Evolutionary conservation across 2,329 filamentous ascomycete genomes (phyloP).

Genomic region (Fusarium staphyleae): DNA sequence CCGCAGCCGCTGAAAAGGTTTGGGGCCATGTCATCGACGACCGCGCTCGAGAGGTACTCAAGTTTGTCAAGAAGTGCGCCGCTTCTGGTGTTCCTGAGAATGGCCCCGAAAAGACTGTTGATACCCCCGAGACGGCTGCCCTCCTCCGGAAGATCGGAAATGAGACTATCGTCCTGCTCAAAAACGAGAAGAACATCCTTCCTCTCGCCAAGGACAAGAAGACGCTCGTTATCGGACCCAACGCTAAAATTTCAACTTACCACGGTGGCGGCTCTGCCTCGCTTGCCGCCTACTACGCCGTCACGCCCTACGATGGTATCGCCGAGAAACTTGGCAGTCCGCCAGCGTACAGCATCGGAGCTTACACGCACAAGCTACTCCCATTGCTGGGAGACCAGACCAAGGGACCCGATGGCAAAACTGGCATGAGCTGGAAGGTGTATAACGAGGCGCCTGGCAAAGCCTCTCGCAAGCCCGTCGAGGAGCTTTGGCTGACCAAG

Average conservation of each 20-base stretch:
- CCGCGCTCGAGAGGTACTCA: slow-evolving; percentile 63
- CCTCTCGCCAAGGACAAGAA: slow-evolving; percentile 70
- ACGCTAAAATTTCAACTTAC: slow-evolving; percentile 63
- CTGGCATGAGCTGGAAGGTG: slow-evolving; percentile 67
- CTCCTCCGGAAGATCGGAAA: slow-evolving; percentile 71
- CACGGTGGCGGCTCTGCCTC: slow-evolving; percentile 72
- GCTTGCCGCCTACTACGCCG: slow-evolving; percentile 67
- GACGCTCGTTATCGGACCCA: slow-evolving; percentile 64
- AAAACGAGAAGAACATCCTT: slow-evolving; percentile 71
- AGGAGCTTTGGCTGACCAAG: slow-evolving; percentile 56
- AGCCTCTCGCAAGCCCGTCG: slow-evolving; percentile 57
- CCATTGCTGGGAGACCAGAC: slow-evolving; percentile 63
- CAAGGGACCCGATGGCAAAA: slow-evolving; percentile 59
- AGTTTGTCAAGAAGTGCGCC: slow-evolving; percentile 65
- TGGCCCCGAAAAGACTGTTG: slow-evolving; percentile 59
- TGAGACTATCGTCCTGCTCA: slow-evolving; percentile 75
- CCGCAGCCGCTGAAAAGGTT: slow-evolving; percentile 63
- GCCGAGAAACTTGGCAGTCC: slow-evolving; percentile 55
- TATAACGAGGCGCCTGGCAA: slow-evolving; percentile 65
- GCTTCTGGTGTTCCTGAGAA: slow-evolving; percentile 61
- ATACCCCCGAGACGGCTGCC: slow-evolving; percentile 68
- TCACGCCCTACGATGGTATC: slow-evolving; percentile 77
- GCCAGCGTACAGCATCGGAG: slow-evolving; percentile 64
- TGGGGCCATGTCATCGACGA: slow-evolving; percentile 62
- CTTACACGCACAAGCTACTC: slow-evolving; percentile 69